Evolutionary conservation across 1,139 yeast species (phyloP).

Genomic region (Meyerozyma guilliermondii): DNA sequence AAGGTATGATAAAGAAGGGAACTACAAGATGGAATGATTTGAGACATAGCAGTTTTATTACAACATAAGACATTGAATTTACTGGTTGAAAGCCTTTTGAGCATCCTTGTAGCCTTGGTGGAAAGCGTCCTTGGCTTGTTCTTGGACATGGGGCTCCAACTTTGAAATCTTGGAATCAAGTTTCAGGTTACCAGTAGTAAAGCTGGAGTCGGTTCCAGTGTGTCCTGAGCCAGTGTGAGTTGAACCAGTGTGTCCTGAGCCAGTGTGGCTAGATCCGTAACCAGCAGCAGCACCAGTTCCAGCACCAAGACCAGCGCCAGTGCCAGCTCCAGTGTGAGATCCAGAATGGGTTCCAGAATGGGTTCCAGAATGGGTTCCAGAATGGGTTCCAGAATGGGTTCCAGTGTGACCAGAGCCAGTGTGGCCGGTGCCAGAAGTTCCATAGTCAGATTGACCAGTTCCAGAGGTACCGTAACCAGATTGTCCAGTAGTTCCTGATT

Average conservation of each 20-base stretch:
- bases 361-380: conserved; percentile 6
- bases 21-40: too few relatives aligned
- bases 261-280: conserved; percentile 2
- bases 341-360: conserved; percentile 9
- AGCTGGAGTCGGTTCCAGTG: conserved; percentile 6
- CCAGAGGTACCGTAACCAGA: conserved; percentile 2
- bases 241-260: conserved; percentile 1
- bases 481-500: background rate
- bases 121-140: conserved; percentile 36
- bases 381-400: conserved; percentile 9
- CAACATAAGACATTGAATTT: background rate
- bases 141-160: conserved; percentile 29
- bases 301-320: conserved; percentile 2
- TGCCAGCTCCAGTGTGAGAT: conserved; percentile 5
- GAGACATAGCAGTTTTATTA: too few relatives aligned
- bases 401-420: conserved; percentile 8
- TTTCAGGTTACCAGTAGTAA: conserved; percentile 31
- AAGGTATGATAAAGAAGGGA: too few relatives aligned
- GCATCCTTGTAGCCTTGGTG: conserved; percentile 35
- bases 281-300: conserved; percentile 3
- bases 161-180: conserved; percentile 30
- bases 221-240: conserved; percentile 1
- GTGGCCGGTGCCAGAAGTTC: conserved; percentile 7
- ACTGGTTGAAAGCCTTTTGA: conserved; percentile 20
- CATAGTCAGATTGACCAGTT: conserved; percentile 1